Percentiles rank a stretch among this genome's conserved stretches.
These are phyloP conservation scores for Polyrhizophydium stewartii DNA, from an alignment of 371 early-diverging fungal species.

Conservation along the genomic window DNA sequence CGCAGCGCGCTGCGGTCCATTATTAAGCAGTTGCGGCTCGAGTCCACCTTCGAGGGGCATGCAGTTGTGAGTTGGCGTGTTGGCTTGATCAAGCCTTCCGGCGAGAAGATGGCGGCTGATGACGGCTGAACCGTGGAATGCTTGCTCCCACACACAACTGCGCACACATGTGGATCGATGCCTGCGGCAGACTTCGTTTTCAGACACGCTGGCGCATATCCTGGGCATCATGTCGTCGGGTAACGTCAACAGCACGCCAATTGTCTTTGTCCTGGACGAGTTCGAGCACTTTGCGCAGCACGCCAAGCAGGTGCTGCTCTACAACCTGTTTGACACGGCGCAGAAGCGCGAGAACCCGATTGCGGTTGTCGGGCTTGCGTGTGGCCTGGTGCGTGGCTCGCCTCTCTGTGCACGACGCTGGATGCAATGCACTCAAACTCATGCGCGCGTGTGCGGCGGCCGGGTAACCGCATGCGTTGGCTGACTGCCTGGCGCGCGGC, in stretches of 20 bases:
- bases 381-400: slow-evolving; percentile 58
- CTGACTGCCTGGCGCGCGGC: background rate
- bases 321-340: slow-evolving; percentile 88
- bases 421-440: background rate
- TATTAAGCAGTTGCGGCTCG: slow-evolving; percentile 62
- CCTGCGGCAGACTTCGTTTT: slow-evolving; percentile 39
- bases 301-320: slow-evolving; percentile 82
- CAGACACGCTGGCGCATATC: slow-evolving; percentile 61
- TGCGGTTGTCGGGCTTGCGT: slow-evolving; percentile 81
- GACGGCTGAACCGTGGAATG: too few species aligned
- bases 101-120: too few species aligned
- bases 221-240: slow-evolving; percentile 45
- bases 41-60: slow-evolving; percentile 17
- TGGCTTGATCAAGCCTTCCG: too few species aligned
- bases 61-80: slow-evolving; percentile 10
- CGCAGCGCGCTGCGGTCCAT: slow-evolving; percentile 77
- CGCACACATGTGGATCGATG: too few species aligned
- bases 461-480: background rate
- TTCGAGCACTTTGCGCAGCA: slow-evolving; percentile 88
- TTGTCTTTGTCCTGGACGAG: slow-evolving; percentile 85
- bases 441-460: too few species aligned
- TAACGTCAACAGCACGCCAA: slow-evolving; percentile 47
- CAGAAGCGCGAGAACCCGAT: slow-evolving; percentile 81
- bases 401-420: background rate
- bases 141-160: too few species aligned